Evolutionary conservation across 1,139 yeast genomes (phyloP), one percentile per base, ranked within the genome.

Genomic region (Pichia sp.): DNA sequence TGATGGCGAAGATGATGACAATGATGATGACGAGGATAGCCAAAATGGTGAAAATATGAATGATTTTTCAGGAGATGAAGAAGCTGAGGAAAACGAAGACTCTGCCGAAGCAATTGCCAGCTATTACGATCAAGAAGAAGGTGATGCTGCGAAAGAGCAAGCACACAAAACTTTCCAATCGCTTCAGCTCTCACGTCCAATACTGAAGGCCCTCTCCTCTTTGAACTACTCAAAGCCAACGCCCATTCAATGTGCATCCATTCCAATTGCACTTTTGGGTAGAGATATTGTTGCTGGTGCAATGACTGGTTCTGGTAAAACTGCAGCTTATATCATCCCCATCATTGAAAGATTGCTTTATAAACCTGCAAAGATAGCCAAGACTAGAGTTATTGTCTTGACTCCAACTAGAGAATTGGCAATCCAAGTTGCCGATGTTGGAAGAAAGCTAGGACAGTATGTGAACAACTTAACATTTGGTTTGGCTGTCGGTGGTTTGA

Each of bases 271-370:
- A 0, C 68, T 91, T 30, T 62, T 84, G 47, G 98, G 98, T 50
- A 88, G 85, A 55, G 98, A 66, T 67, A 76, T 91, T 37, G 96
- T 91, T 49, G 99, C 98, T n/a, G 97, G 97, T 66, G 98, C 98
- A 25, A 95, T 85, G 20, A 91, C 99, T 4, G 99, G 99, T 65
- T 87, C 97, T 24, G 99, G 99, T 74, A 91, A 91, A 59, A 93
- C 99, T 15, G 98, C 97, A 6, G 98, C 98, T 2, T 91, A 86
- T 55, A 78, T 91, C 80, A 83, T 91, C 39, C 99, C 98, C 14
- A 85, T 91, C 27, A 75, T 93, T 42, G 98, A 93, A 63, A 77
- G 98, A 62, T 67, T 91, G 32, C 64, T 91, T 23, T 91, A 81
- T 60, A 83, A 93, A 51, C 96, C 97, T 9, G 70, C 85, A 35